Base-by-base conservation (phyloP, 441 rosid species). In the Gossypium schwendimanii region DNA sequence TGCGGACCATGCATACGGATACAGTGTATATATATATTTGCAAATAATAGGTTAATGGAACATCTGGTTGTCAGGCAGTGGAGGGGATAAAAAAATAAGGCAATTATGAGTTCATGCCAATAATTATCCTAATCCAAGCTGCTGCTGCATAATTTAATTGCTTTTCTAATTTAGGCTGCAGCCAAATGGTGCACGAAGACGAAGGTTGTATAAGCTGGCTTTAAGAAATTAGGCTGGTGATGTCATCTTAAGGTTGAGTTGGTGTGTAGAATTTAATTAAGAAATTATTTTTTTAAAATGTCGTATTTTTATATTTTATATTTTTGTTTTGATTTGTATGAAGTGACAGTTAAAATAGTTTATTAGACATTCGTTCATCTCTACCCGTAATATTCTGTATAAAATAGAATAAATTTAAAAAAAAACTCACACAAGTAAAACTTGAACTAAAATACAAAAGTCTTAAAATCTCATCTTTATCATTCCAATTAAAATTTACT, bases 1-100 rank as follows among this genome's bases (percentile, higher is more conserved):
- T 58, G 75, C 75, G 33, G 55, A 61, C 79, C 72, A 47, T 60
- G 26, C 50, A 58, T 44, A 23, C 50, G 61, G 60, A 28, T 36
- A 41, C 45, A 9, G 12, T 41, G 45, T 41, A 41, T 41, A 41
- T 36, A 36, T 41, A 41, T 41, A 41, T 41, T 41, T 41, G 45
- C 45, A 41, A 41, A 41, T 41, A 70, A 2, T 57, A 70, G 53
- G 64, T 70, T 70, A 23, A 57, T 2, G 41, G 23, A 20, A 20
- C 26, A 14, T 55, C 26, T 41, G 73, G 73, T 41, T 39, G 64
- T 70, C 63, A 55, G 60, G 72, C 31, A 54, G 6, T 28, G 4
- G 55, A 65, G 55, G 55, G 39, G 12, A 26, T 9, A 18, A 53
- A 53, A 47, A 49, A 47, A 26, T 24, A 50, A 47, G 39, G 17